Evolutionary conservation across 2,329 filamentous ascomycete genomes (phyloP).

Genomic region (Alternaria gansuensis): DNA sequence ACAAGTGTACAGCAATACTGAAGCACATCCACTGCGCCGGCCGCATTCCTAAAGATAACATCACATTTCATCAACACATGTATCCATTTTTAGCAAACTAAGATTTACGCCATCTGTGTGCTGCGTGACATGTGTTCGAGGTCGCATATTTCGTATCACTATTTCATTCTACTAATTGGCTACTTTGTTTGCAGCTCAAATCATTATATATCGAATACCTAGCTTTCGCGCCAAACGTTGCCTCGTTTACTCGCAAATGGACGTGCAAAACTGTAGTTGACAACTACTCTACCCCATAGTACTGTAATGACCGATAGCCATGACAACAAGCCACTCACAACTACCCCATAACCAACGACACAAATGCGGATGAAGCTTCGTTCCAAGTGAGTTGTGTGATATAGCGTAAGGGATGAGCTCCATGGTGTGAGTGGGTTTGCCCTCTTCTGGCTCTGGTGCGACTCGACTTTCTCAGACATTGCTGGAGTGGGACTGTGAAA

Average conservation of each 20-base stretch:
- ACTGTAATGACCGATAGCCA: too few species aligned
- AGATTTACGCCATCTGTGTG: not conserved
- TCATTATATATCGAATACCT: not conserved
- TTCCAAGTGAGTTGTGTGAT: too few species aligned
- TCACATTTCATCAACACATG: not conserved
- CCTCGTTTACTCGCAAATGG: too few species aligned
- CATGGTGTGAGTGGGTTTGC: too few species aligned
- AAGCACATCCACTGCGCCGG: slow-evolving; percentile 62
- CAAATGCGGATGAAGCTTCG: too few species aligned
- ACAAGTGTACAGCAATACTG: slow-evolving; percentile 56
- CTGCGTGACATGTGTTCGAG: not conserved
- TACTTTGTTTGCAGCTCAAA: not conserved
- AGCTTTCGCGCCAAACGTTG: not conserved
- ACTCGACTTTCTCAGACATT: too few species aligned
- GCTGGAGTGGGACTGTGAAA: too few species aligned
- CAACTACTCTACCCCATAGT: too few species aligned
- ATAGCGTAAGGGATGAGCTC: too few species aligned
- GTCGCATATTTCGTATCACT: not conserved
- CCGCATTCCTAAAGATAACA: slow-evolving; percentile 27
- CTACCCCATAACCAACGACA: too few species aligned
- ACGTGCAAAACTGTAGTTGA: not conserved
- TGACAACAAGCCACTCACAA: too few species aligned
- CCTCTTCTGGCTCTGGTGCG: too few species aligned
- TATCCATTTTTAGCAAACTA: not conserved
- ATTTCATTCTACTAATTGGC: not conserved